Evolutionary conservation across 2,329 filamentous ascomycete genomes (phyloP), one percentile per base, ranked within the genome.

Genomic region (Xylaria sp.): DNA sequence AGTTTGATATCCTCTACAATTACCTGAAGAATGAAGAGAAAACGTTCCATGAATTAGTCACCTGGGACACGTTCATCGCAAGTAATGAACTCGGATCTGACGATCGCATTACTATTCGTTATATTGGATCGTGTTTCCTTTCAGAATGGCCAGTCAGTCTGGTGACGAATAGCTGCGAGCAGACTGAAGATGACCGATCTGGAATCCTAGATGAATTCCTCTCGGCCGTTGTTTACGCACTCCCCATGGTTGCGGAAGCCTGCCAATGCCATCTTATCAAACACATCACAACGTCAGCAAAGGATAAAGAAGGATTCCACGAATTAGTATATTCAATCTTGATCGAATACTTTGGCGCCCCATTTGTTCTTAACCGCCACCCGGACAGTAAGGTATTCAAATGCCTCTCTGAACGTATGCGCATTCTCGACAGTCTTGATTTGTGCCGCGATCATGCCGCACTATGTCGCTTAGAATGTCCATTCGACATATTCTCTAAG

Each of bases 321-420:
- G 59, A 58, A 26, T 26, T 66, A 2, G 15, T 58, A 6, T 59
- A 66, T 58, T 66, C 58, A 5, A 26, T 33, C 7, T 51, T 66
- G 13, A 62, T 66, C n/a, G 64, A 66, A 44, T 66, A 63, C 33
- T 66, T 66, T 44, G 64, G 64, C 10, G 23, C 23, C 15, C 10
- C 42, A 26, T 48, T 51, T n/a, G 33, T 66, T 38, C 33, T 66
- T 7, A 63, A 66, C 36, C 59, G 64, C 7, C 64, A 66, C 26
- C 59, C 53, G 2, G n/a, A 56, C 6, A 56, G n/a, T 1, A 40
- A 44, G 11, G 6, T 15, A n/a, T 44, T 13, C 13, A 6, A 51
- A 49, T 44, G 53, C 17, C 20, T 38, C 26, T 13, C 58, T 20
- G 9, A 57, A 15, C 64, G 59, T 20, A 15, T 11, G 26, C 15